A percentile compares a stretch with the other conserved stretches of the same genome.
Conservation (phyloP, 352 stramenopile species). For the Globisporangium parvum region DNA sequence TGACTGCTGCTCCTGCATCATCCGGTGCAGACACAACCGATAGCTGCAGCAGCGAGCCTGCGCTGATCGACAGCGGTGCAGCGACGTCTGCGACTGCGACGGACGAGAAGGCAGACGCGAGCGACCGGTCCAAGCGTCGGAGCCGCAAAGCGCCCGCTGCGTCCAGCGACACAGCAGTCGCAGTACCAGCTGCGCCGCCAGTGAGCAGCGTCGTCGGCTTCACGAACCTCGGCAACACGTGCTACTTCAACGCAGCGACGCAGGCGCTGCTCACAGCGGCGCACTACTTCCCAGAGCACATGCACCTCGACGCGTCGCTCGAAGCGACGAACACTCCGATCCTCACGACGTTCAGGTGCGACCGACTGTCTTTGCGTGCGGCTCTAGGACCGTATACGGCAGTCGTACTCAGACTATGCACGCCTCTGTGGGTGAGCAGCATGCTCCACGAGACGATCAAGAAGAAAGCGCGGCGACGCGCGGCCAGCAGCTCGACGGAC, state of each 20-base stretch:
- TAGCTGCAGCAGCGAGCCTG: too few relatives aligned
- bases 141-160: not conserved
- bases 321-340: conserved; percentile 86
- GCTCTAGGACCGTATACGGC: too few relatives aligned
- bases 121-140: not conserved
- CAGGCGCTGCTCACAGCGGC: conserved; percentile 90
- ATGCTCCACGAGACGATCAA: conserved; percentile 58
- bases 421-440: conserved; percentile 12
- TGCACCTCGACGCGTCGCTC: conserved; percentile 38
- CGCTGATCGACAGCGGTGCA: not conserved
- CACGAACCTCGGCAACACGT: conserved; percentile 92
- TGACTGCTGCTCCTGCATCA: not conserved
- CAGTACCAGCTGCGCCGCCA: too few relatives aligned
- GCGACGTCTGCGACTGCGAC: too few relatives aligned
- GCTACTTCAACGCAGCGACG: conserved; percentile 89
- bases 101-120: not conserved
- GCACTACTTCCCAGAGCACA: conserved; percentile 56
- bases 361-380: not conserved
- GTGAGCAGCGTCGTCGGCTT: conserved; percentile 49
- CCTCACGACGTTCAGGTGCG: conserved; percentile 64
- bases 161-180: too few relatives aligned
- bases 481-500: conserved; percentile 10
- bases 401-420: too few relatives aligned
- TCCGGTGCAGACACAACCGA: not conserved
- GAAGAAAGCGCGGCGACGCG: conserved; percentile 31